A percentile compares a stretch with the other conserved stretches of the same genome.
phyloP scores from a whole-genome alignment of 305 asterid species.

The Solanum chacoense region DNA sequence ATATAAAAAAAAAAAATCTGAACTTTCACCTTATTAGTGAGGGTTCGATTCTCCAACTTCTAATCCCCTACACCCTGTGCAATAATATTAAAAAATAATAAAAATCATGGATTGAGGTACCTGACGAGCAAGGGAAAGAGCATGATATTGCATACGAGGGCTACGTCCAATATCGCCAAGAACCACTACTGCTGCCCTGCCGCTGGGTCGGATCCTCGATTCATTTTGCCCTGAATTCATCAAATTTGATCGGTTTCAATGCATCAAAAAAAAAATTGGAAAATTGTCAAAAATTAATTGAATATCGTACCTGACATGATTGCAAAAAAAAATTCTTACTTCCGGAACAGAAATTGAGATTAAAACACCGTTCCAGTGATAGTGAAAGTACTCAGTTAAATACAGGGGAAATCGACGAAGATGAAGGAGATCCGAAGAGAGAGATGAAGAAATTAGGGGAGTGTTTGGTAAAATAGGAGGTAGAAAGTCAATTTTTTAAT shows the following conservation, averaged over 20 bases:
- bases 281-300: not conserved
- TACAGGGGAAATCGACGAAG: not conserved
- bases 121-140: constrained; percentile 91
- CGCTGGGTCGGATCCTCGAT: constrained; percentile 36
- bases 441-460: not conserved
- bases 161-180: constrained; percentile 96
- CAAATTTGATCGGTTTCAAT: not conserved
- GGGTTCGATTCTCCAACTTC: not conserved
- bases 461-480: not conserved
- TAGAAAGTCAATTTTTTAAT: not conserved
- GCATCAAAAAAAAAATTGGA: not conserved
- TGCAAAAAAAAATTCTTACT: not conserved
- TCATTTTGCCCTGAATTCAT: not conserved
- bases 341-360: not conserved
- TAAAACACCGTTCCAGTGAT: not conserved
- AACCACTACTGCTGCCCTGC: constrained; percentile 83
- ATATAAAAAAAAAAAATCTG: not conserved
- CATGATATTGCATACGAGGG: constrained; percentile 95
- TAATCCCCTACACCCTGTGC: not conserved
- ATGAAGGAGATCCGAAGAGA: not conserved
- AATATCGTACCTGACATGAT: not conserved
- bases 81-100: not conserved
- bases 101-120: constrained; percentile 13
- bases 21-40: not conserved
- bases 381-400: not conserved